Base-by-base conservation (phyloP, 164 flowering plant species). In the Malania oleifera region DNA sequence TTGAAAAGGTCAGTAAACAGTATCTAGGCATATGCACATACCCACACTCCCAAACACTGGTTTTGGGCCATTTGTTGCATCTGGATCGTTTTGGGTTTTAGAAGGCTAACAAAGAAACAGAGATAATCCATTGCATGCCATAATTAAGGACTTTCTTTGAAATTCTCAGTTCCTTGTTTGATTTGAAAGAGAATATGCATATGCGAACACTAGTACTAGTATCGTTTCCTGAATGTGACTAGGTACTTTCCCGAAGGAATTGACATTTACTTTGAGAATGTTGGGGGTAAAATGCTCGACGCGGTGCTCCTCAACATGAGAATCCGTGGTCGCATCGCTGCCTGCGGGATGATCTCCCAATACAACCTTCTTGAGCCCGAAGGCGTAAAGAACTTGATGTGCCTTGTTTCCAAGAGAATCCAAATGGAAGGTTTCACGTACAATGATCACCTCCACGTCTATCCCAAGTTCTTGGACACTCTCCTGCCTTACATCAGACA, bases 271-370 rank as follows among this genome's bases (percentile, higher is more conserved):
- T 75, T 69, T 14, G 75, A 78, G 54, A 71, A 73, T 50, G 80
- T 76, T 14, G 78, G 76, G 11, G 82, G 80, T 0, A 54, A 67
- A 41, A 75, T 73, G 80, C 72, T 78, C 5, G 82, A 78, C 22
- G 80, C 80, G 28, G 77, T 70, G 17, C 70, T 77, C 0, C 41
- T 49, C 29, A 77, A 77, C 70, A 72, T 75, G 77, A 69, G 61
- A 46, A 1, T 31, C 22, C 67, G 70, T 48, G 73, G 77, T 6
- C 67, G 75, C 20, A 66, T 70, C 18, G 65, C 71, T 27, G 73
- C 18, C 0, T 69, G 76, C 39, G 79, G 81, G 26, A 44, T 72
- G 70, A 66, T 75, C 41, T 78, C 78, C 27, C 75, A 79, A 41
- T 76, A 79, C 62, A 71, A 71, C 54, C 67, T 68, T 3, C 61